Evolutionary conservation across 2,329 filamentous ascomycete species (phyloP), one percentile per base, ranked within the genome.

Genomic region (Cadophora gregata): DNA sequence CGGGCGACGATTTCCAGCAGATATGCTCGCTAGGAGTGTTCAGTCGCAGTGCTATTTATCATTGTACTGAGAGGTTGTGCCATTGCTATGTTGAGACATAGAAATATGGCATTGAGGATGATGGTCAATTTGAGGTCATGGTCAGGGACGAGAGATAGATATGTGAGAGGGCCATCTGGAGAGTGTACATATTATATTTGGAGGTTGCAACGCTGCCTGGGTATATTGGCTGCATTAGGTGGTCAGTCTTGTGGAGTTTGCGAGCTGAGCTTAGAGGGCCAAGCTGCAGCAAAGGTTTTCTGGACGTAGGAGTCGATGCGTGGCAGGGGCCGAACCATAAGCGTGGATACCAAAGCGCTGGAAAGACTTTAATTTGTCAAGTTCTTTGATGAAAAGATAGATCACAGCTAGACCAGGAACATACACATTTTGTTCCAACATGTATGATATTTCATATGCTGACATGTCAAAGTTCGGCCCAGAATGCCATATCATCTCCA

Each of bases 1-100:
- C 21, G 38, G 55, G 33, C 12, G 55, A 59, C 9, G 55, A 42
- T 25, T 38, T 42, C 55, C 33, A 59, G 21, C 55, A 31, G 38
- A 59, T 36, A 9, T 24, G 55, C 1, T 21, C 33, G 3, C 21
- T 27, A 10, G 47, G 27, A 25, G 24, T 14, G 21, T 50, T 25
- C 12, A 31, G 25, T 8, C n/a, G 55, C 21, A 5, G 55, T 59
- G 14, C n/a, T 38, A 21, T 62, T 36, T 5, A 31, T 29, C 25
- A 19, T 59, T 24, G 33, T 24, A 59, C 27, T 59, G 21, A 2
- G 24, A 8, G 47, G 12, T 50, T 50, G 21, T 24, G 47, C 47
- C 9, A 24, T 10, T 14, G 21, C 47, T 4, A 27, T 9, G 24
- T 50, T 4, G 47, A 50, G 21, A 6, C 14, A 50, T 2, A 50